Percentiles rank a stretch among this genome's conserved stretches.
These are phyloP conservation scores for Pythium biforme DNA, from an alignment of 352 stramenopile species.

Conservation along the genomic window DNA sequence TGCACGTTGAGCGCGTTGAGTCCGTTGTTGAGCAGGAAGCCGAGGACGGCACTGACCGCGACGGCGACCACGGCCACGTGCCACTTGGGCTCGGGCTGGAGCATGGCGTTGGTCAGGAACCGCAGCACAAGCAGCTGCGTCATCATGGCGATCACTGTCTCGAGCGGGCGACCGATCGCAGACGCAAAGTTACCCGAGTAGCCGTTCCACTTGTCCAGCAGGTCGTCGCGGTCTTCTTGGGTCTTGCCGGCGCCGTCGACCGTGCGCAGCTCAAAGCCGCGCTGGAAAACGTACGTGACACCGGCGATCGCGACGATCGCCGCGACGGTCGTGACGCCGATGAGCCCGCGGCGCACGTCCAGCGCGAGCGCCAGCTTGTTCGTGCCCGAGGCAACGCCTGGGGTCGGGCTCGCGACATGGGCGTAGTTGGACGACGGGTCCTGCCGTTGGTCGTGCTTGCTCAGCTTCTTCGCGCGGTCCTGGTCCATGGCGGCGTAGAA, in stretches of 20 bases:
- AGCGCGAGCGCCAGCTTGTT: neutral
- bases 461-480: neutral
- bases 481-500: neutral
- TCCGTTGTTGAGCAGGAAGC: neutral
- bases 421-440: neutral
- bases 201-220: constrained; percentile 7
- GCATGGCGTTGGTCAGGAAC: neutral
- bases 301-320: neutral
- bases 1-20: constrained; percentile 13
- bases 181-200: constrained; percentile 10
- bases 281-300: neutral
- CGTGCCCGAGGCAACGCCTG: neutral
- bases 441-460: neutral
- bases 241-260: neutral
- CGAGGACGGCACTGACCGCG: neutral
- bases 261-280: neutral
- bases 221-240: neutral
- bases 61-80: neutral
- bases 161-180: neutral
- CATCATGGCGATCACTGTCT: neutral
- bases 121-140: constrained; percentile 7
- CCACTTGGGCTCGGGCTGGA: neutral
- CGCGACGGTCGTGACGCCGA: neutral
- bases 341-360: neutral
- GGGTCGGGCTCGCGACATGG: neutral